Base-by-base conservation (phyloP, 1,284 basidiomycete species). In the Rhodotorula sp. region DNA sequence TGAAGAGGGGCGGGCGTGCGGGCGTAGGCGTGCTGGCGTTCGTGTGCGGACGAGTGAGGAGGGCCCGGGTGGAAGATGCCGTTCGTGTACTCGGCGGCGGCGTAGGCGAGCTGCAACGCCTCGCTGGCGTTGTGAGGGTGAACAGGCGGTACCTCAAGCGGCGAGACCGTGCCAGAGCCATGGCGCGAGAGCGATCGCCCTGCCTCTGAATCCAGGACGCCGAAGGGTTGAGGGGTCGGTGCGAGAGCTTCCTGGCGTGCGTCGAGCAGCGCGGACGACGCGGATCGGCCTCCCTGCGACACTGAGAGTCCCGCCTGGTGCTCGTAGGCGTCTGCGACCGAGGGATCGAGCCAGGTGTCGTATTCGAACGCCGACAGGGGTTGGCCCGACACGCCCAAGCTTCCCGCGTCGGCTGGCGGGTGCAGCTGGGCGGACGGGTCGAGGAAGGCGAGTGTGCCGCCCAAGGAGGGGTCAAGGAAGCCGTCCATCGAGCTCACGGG, bases 301-400 rank as follows among this genome's bases (percentile, higher is more conserved):
- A 56, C 54, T 4, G 59, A 24, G 9, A 68, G 28, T 5, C 54
- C 53, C 10, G 20, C 20, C 26, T 54, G 31, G 10, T 56, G 47
- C 7, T 69, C 67, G 54, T 65, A 69, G 18, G 54, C 5, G 1
- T 48, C 47, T 3, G 26, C 54, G 24, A 63, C 7, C 18, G 46
- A 50, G 7, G 54, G 63, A 16, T 64, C 51, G 61, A 67, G 53
- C 68, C 64, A 70, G 22, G 50, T 46, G 24, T 69, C 67, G 63
- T 53, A 68, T 50, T 59, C 57, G 61, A 44, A 51, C 6, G 37
- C 46, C 30, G 26, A 24, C 7, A 55, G 47, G 4, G 44, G 54
- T 30, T 56, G 64, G n/a, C n/a, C 48, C 53, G 68, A 50, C 50
- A 31, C 31, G 44, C 28, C 44, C 54, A 56, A 56, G 47, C 26